phyloP scores from a whole-genome alignment of 495 filamentous ascomycete genomes.

The Chaetomium tenue region DNA sequence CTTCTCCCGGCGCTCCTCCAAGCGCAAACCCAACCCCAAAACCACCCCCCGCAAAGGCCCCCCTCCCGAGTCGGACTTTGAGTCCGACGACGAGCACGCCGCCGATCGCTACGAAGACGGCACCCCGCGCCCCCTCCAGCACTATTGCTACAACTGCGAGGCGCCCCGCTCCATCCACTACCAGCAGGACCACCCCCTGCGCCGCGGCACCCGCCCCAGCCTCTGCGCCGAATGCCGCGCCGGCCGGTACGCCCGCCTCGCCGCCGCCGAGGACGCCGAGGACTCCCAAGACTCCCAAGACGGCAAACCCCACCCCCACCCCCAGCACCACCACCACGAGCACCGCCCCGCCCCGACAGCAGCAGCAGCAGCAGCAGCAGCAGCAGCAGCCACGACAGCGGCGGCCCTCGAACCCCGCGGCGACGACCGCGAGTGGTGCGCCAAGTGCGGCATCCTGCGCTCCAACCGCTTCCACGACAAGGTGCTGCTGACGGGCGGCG shows the following conservation, averaged over 20 bases:
- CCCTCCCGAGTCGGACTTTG: no score
- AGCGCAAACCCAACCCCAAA: background rate
- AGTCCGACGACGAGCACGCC: background rate
- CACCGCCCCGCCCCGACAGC: background rate
- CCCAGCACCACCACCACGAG: no score
- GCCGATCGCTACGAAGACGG: background rate
- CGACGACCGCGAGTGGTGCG: constrained; percentile 22
- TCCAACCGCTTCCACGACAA: constrained; percentile 15
- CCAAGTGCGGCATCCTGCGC: constrained; percentile 18
- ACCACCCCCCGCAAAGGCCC: no score
- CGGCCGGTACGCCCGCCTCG: background rate
- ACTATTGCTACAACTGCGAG: constrained; percentile 34
- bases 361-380: no score
- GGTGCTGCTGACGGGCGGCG: background rate
- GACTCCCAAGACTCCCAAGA: background rate
- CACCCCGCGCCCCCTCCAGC: background rate
- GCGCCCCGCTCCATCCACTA: constrained; percentile 29
- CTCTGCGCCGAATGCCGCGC: constrained; percentile 34
- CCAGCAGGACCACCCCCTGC: constrained; percentile 27
- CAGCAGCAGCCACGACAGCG: no score
- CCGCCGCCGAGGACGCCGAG: no score
- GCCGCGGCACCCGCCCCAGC: constrained; percentile 18
- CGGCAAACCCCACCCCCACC: no score
- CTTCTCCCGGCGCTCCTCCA: constrained; percentile 4
- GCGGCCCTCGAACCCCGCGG: background rate